Conservation (phyloP, 2,329 filamentous ascomycete species). For the Aspergillus persii region DNA sequence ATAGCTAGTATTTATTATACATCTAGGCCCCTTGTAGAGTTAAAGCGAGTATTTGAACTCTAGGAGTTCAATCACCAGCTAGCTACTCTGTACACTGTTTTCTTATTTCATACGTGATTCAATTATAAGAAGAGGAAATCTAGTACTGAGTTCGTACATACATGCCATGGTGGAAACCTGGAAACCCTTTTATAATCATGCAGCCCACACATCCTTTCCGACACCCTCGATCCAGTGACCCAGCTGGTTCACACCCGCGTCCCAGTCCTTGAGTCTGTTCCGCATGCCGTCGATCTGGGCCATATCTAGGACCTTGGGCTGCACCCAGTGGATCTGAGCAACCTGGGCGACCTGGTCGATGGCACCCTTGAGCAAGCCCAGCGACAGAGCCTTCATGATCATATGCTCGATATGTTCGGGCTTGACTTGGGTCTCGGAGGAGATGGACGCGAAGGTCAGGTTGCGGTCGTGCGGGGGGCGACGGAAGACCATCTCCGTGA, state of each 20-base stretch:
- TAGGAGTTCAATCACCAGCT: too few species aligned
- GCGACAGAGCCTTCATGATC: conserved; percentile 97
- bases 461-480: conserved; percentile 92
- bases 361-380: conserved; percentile 83
- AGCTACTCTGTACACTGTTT: too few species aligned
- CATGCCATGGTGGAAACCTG: conserved; percentile 6
- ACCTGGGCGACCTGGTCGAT: conserved; percentile 96
- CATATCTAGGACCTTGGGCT: conserved; percentile 96
- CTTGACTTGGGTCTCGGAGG: conserved; percentile 86
- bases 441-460: conserved; percentile 87
- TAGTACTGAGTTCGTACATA: conserved; percentile 14
- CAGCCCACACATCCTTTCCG: conserved; percentile 94
- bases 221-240: conserved; percentile 96
- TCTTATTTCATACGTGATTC: background rate
- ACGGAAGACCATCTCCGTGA: conserved; percentile 95
- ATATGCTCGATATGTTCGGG: conserved; percentile 93
- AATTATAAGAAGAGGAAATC: background rate
- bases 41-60: too few species aligned
- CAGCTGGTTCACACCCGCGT: conserved; percentile 89
- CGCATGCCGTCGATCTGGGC: conserved; percentile 93
- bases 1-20: too few species aligned
- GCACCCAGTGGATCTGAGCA: conserved; percentile 96
- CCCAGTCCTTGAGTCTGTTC: conserved; percentile 85
- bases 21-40: too few species aligned
- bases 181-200: conserved; percentile 43